A percentile compares a stretch with the other conserved stretches of the same genome.
These are phyloP conservation scores for Nakazawaea anatomiae DNA, from an alignment of 805 yeast genomes.

Conservation along the genomic window DNA sequence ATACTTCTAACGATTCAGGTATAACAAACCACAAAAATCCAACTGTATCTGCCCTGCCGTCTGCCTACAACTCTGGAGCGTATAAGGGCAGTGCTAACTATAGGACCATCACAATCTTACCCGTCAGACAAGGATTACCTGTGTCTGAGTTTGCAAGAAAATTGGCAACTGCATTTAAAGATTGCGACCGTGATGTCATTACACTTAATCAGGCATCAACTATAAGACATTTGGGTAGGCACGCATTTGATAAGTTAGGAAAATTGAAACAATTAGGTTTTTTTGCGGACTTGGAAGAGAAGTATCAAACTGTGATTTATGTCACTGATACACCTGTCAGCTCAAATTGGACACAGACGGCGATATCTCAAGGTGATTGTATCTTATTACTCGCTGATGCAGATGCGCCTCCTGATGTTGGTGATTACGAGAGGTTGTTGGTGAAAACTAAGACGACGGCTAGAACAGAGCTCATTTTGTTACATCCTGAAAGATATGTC, in stretches of 20 bases:
- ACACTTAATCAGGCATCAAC: conserved; percentile 81
- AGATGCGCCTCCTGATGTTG: conserved; percentile 59
- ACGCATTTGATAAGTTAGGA: conserved; percentile 88
- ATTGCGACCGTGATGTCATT: conserved; percentile 67
- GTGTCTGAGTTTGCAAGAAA: conserved; percentile 78
- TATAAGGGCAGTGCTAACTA: conserved; percentile 41
- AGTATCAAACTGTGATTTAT: conserved; percentile 81
- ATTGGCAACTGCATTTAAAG: conserved; percentile 63
- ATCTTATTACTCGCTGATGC: conserved; percentile 87
- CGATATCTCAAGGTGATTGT: conserved; percentile 94
- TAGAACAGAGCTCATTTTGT: conserved; percentile 74
- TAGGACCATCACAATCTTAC: conserved; percentile 80
- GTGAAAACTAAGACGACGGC: conserved; percentile 78
- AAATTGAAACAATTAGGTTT: conserved; percentile 82
- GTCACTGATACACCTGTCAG: conserved; percentile 80
- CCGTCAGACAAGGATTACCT: conserved; percentile 77
- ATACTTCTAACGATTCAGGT: conserved; percentile 7
- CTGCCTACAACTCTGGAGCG: conserved; percentile 3
- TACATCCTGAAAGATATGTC: conserved; percentile 81
- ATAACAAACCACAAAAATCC: conserved; percentile 10
- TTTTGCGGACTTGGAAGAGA: conserved; percentile 86
- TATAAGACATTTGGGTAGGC: conserved; percentile 74
- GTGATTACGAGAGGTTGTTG: conserved; percentile 79
- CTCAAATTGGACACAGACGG: conserved; percentile 87
- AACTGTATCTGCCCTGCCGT: conserved; percentile 24